A percentile compares a stretch with the other conserved stretches of the same genome.
Evolutionary conservation across 352 stramenopile genomes (phyloP).

Genomic region (Globisporangium perplexum): DNA sequence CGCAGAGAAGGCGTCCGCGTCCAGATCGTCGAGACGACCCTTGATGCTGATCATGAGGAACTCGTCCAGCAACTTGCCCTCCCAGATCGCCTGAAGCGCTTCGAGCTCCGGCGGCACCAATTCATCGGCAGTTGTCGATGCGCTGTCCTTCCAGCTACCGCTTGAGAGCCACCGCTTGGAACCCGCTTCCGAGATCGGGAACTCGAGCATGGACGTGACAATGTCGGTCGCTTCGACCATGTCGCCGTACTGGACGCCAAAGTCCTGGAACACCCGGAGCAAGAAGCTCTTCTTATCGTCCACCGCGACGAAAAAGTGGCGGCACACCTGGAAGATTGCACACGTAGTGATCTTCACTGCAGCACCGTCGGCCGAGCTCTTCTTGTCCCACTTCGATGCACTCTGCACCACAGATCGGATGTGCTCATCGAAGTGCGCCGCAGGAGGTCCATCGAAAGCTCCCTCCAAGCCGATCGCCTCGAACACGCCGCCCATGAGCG

Average conservation of each 20-base stretch:
- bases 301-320: constrained; percentile 45
- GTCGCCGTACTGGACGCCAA: constrained; percentile 61
- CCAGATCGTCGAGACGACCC: constrained; percentile 59
- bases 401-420: constrained; percentile 35
- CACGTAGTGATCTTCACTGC: constrained; percentile 18
- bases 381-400: constrained; percentile 27
- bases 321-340: constrained; percentile 29
- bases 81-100: constrained; percentile 51
- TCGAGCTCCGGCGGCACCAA: constrained; percentile 10
- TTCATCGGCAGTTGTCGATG: background rate
- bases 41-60: constrained; percentile 79
- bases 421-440: constrained; percentile 40
- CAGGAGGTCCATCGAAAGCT: constrained; percentile 8
- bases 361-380: constrained; percentile 1
- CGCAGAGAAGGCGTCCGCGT: constrained; percentile 37
- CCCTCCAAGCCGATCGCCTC: constrained; percentile 23
- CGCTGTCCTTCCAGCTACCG: constrained; percentile 41
- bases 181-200: constrained; percentile 31
- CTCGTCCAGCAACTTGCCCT: constrained; percentile 70
- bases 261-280: constrained; percentile 62
- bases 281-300: constrained; percentile 64
- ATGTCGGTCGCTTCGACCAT: constrained; percentile 50
- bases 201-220: constrained; percentile 53
- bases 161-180: constrained; percentile 46
- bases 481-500: constrained; percentile 40